Base-by-base conservation (phyloP, 495 filamentous ascomycete species). In the Bombardia bombarda region DNA sequence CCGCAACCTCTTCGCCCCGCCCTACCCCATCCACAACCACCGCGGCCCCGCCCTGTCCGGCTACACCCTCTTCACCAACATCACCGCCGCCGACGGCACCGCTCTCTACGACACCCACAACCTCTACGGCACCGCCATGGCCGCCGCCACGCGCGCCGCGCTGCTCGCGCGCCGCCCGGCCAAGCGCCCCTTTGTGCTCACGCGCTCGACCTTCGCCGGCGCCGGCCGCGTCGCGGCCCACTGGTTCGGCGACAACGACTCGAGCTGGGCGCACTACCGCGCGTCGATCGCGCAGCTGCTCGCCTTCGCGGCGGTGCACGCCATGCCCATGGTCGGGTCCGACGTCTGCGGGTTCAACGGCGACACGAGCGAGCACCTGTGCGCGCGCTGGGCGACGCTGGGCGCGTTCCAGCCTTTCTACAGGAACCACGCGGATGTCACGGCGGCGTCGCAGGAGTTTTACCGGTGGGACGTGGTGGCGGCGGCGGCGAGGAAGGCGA, bases 191-290 rank as follows among this genome's bases (percentile, higher is more conserved):
- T 58, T 94, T 41, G 68, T 94, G 38, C 89, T 95, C 52, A 92
- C 87, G 12, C 52, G 57, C 22, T 58, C 55, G 4, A 56, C 55
- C 22, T 61, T 58, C 14, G 32, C 55, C 0, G 87, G 89, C 19
- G 79, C 83, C 3, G 88, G 87, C 10, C 60, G 69, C 21, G 69
- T 80, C 22, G 86, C 88, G 8, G 87, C 86, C 4, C 83, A 95
- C 53, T 95, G 88, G 88, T 80, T 92, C 9, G 88, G 88, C 19
- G 88, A 95, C 66, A 95, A 95, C 57, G 38, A 76, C 3, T 80
- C 80, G 17, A 58, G 71, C 18, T 95, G 88, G 88, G 65, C 69
- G 16, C 69, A 87, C 43, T 92, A 90, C 67, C 75, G 79, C 9
- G 61, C 70, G 20, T 78, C 82, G 2, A 88, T 95, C 51, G 53